Conservation (phyloP, 306 rosid genomes). For the Dalbergia cultrata region DNA sequence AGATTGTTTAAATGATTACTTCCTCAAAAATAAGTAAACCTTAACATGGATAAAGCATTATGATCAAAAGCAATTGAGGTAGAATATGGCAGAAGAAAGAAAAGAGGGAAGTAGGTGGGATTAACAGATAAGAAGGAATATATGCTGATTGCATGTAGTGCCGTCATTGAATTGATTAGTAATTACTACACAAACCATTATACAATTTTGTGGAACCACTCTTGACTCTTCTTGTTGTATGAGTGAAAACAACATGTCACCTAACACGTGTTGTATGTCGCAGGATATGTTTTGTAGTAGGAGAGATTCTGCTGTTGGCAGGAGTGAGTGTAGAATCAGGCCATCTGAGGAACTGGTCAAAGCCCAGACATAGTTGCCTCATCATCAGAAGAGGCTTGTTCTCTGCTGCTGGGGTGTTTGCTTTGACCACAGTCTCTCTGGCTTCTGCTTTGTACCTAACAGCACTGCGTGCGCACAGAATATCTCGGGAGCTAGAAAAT, state of each 20-base stretch:
- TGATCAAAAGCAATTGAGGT: neutral
- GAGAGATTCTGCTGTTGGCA: conserved; percentile 64
- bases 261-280: neutral
- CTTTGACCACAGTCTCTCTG: conserved; percentile 63
- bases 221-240: neutral
- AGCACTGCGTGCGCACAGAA: conserved; percentile 57
- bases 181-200: neutral
- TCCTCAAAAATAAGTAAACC: neutral
- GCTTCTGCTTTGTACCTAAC: conserved; percentile 70
- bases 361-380: conserved; percentile 61
- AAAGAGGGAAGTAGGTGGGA: neutral
- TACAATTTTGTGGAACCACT: neutral
- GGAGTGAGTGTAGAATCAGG: conserved; percentile 77
- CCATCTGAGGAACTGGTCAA: conserved; percentile 69
- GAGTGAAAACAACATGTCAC: neutral
- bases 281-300: conserved; percentile 76
- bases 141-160: neutral
- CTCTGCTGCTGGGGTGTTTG: conserved; percentile 72
- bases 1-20: too few relatives aligned
- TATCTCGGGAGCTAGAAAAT: conserved; percentile 53
- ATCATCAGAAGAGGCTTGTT: conserved; percentile 63
- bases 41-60: neutral
- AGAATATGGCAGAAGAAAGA: neutral
- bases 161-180: too few relatives aligned
- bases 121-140: conserved; percentile 4